Percentiles rank a stretch among this genome's conserved stretches.
Evolutionary conservation across 345 rosid genomes (phyloP).

Genomic region (Populus simonii): DNA sequence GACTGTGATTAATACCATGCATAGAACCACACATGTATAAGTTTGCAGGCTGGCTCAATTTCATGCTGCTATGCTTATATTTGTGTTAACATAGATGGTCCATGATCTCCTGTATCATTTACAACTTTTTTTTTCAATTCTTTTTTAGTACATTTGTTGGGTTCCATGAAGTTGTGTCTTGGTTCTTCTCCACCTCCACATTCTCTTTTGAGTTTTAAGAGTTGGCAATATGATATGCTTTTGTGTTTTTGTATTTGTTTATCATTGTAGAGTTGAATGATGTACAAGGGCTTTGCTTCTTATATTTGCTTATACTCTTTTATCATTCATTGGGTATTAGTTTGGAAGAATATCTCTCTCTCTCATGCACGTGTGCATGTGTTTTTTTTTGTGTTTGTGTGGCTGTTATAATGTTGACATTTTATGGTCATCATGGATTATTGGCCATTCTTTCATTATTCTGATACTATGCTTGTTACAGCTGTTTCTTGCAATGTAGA

Average conservation of each 20-base stretch:
- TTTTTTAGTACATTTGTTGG: neutral
- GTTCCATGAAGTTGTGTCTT: neutral
- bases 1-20: neutral
- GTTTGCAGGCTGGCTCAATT: neutral
- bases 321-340: neutral
- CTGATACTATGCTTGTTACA: conserved; percentile 35
- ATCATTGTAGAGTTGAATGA: neutral
- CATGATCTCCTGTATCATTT: neutral
- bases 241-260: neutral
- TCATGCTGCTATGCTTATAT: neutral
- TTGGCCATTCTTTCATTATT: conserved; percentile 9
- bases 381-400: neutral
- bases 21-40: too few relatives aligned
- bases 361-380: neutral
- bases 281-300: neutral
- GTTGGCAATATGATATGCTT: neutral
- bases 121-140: too few relatives aligned
- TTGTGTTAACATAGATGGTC: neutral
- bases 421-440: conserved; percentile 10
- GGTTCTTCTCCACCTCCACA: neutral
- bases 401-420: conserved; percentile 8
- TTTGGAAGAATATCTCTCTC: neutral
- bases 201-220: neutral
- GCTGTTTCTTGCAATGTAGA: conserved; percentile 87
- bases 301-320: neutral